These are phyloP conservation scores for Aspergillus unguis DNA, from an alignment of 2,329 filamentous ascomycete species.

Conservation along the genomic window DNA sequence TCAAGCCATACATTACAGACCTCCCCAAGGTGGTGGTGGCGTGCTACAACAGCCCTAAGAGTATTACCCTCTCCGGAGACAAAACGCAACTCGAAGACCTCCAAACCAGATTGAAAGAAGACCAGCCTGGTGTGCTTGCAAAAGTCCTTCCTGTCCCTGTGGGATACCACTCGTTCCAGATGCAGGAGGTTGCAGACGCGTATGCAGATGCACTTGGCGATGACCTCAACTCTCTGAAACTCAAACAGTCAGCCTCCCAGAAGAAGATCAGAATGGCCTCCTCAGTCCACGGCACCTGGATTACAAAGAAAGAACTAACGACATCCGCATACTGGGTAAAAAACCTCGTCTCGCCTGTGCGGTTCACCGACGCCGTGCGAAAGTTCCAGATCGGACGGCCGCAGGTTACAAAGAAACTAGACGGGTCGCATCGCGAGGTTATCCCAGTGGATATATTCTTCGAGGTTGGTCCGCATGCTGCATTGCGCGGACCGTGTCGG, in stretches of 20 bases:
- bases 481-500: constrained; percentile 29
- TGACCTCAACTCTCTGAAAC: not conserved
- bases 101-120: too few species aligned
- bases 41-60: constrained; percentile 1
- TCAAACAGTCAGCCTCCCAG: too few species aligned
- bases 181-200: not conserved
- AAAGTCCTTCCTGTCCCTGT: not conserved
- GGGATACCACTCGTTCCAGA: not conserved
- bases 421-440: not conserved
- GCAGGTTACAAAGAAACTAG: not conserved
- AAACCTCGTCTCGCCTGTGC: not conserved
- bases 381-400: not conserved
- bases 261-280: not conserved
- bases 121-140: not conserved
- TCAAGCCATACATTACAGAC: too few species aligned
- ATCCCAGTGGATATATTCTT: constrained; percentile 11
- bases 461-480: constrained; percentile 38
- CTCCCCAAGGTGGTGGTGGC: not conserved
- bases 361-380: not conserved
- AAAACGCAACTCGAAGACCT: not conserved
- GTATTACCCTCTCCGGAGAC: not conserved
- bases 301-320: not conserved
- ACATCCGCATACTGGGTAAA: not conserved
- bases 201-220: not conserved
- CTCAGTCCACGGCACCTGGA: not conserved